Conservation (phyloP, 352 stramenopile species). For the Blastocystis sp. region DNA sequence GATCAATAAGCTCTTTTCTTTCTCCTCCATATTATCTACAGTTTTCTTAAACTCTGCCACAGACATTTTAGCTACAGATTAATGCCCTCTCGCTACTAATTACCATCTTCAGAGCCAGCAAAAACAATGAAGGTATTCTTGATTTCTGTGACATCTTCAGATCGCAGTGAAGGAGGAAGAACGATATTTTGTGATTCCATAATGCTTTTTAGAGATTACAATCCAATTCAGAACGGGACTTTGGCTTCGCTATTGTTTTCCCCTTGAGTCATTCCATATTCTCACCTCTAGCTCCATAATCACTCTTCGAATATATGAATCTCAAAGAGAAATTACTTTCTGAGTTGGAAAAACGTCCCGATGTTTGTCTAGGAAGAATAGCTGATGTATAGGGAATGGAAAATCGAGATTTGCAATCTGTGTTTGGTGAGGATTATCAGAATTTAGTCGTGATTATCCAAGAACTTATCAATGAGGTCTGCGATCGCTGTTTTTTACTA, state of each 20-base stretch:
- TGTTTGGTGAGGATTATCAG: constrained; percentile 77
- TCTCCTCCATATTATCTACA: constrained; percentile 53
- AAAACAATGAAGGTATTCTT: constrained; percentile 60
- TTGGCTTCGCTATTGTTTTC: neutral
- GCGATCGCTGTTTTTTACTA: neutral
- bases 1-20: constrained; percentile 49
- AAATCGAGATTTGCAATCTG: constrained; percentile 72
- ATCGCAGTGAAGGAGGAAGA: constrained; percentile 43
- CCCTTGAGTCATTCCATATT: too few species aligned
- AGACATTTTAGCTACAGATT: constrained; percentile 29
- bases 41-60: constrained; percentile 55
- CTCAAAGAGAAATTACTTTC: constrained; percentile 13
- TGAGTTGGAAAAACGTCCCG: constrained; percentile 10
- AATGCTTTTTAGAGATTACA: neutral
- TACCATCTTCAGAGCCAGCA: constrained; percentile 55
- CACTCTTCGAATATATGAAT: neutral
- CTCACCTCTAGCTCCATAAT: too few species aligned
- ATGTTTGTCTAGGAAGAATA: neutral
- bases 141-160: constrained; percentile 46
- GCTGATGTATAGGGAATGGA: constrained; percentile 31
- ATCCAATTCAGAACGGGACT: constrained; percentile 13
- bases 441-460: constrained; percentile 78
- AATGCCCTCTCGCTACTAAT: neutral
- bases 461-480: constrained; percentile 74
- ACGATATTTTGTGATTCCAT: constrained; percentile 57